phyloP scores from a whole-genome alignment of 805 yeast species.

The Candida ipomoeae region DNA sequence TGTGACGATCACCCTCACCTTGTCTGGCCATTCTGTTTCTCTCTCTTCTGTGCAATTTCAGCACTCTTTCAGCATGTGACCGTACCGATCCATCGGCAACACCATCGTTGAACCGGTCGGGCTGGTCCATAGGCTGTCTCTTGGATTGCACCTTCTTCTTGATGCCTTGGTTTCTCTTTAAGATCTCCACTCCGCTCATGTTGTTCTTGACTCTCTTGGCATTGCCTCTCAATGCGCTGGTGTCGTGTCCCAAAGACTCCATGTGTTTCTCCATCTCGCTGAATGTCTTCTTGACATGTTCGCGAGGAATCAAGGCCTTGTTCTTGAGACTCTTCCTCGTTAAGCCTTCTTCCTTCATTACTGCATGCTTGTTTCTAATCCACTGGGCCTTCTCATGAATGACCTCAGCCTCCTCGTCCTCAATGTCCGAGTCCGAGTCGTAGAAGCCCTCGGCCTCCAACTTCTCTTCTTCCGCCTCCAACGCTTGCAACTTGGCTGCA shows the following conservation, averaged over 20 bases:
- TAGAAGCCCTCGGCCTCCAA: slow-evolving; percentile 94
- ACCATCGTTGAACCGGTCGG: slow-evolving; percentile 85
- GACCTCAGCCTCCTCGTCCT: slow-evolving; percentile 45
- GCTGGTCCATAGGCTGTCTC: slow-evolving; percentile 52
- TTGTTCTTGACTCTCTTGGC: slow-evolving; percentile 35
- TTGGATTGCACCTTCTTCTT: slow-evolving; percentile 39
- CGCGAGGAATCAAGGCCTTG: slow-evolving; percentile 85
- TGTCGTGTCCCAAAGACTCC: slow-evolving; percentile 87
- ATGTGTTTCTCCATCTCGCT: slow-evolving; percentile 83
- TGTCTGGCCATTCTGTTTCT: slow-evolving; percentile 88
- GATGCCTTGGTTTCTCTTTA: slow-evolving; percentile 52
- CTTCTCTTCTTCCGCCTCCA: slow-evolving; percentile 96
- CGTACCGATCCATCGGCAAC: slow-evolving; percentile 75
- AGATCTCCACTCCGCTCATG: slow-evolving; percentile 73
- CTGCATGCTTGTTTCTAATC: slow-evolving; percentile 94
- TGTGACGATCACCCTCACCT: slow-evolving; percentile 95
- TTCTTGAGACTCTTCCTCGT: slow-evolving; percentile 82
- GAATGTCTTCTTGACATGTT: slow-evolving; percentile 72
- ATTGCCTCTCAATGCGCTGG: slow-evolving; percentile 47
- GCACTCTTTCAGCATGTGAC: slow-evolving; percentile 80
- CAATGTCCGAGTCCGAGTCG: slow-evolving; percentile 73
- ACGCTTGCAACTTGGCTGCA: slow-evolving; percentile 84
- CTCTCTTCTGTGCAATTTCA: slow-evolving; percentile 86
- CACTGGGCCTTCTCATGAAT: slow-evolving; percentile 84
- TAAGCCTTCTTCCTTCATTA: slow-evolving; percentile 85